Conservation (phyloP, 139 green algal genomes). For the Coccomyxa sp. region DNA sequence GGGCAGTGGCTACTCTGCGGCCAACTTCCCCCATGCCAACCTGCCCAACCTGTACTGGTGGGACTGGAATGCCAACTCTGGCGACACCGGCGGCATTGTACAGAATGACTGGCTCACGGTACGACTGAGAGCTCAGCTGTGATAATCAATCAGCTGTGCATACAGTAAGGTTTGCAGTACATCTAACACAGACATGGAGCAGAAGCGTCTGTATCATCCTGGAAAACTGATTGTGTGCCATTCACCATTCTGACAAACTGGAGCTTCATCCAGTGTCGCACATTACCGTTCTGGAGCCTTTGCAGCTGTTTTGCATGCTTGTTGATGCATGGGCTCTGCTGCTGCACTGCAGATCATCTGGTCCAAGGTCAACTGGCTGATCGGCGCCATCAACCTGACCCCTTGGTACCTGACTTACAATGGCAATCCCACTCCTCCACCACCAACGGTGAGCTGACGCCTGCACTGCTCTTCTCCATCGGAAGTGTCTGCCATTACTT, state of each 20-base stretch:
- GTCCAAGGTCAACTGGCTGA: neutral
- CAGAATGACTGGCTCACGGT: neutral
- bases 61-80: conserved; percentile 24
- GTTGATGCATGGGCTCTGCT: neutral
- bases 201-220: neutral
- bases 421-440: neutral
- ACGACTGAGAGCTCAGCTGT: neutral
- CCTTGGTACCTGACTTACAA: neutral
- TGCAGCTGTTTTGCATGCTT: neutral
- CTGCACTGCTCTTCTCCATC: neutral
- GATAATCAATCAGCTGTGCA: neutral
- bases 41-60: neutral
- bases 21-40: neutral
- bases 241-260: neutral
- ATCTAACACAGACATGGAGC: neutral
- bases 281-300: neutral
- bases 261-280: neutral
- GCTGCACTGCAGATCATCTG: neutral
- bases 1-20: neutral
- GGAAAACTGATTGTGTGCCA: neutral
- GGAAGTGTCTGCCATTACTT: neutral
- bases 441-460: neutral
- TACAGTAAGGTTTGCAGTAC: neutral
- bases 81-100: conserved; percentile 21
- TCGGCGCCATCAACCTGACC: neutral